phyloP scores from a whole-genome alignment of 1,139 yeast species.

The Diutina neorugosa region DNA sequence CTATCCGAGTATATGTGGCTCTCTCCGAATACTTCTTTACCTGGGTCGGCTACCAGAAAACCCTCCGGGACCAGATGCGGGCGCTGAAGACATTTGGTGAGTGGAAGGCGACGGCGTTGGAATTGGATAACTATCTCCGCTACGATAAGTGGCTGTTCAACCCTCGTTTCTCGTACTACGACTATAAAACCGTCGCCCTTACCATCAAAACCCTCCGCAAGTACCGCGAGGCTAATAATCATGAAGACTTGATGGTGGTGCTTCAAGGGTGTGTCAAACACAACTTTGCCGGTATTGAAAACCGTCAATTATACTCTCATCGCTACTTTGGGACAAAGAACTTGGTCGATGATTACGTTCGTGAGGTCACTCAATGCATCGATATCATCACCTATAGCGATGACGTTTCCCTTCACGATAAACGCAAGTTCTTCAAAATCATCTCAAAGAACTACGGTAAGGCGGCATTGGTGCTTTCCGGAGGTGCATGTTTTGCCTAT shows the following conservation, averaged over 20 bases:
- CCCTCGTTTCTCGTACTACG: constrained; percentile 57
- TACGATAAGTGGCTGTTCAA: constrained; percentile 53
- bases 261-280: constrained; percentile 59
- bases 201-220: constrained; percentile 34
- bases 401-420: constrained; percentile 24
- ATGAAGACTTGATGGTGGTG: constrained; percentile 39
- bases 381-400: constrained; percentile 28
- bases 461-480: constrained; percentile 62
- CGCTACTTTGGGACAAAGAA: constrained; percentile 65
- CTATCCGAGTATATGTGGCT: constrained; percentile 51
- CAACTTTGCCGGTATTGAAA: constrained; percentile 73
- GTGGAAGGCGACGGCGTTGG: constrained; percentile 49
- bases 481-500: constrained; percentile 74
- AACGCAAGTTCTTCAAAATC: constrained; percentile 44
- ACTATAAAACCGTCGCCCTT: constrained; percentile 44
- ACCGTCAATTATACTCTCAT: constrained; percentile 59
- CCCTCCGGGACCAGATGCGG: constrained; percentile 37
- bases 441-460: constrained; percentile 58
- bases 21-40: constrained; percentile 46
- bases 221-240: constrained; percentile 20
- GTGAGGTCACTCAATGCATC: constrained; percentile 38
- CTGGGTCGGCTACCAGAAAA: constrained; percentile 48
- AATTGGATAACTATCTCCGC: constrained; percentile 45
- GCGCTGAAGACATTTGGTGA: constrained; percentile 40
- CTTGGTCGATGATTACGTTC: constrained; percentile 43